Evolutionary conservation across 345 rosid genomes (phyloP).

Genomic region (Citrus reticulata): DNA sequence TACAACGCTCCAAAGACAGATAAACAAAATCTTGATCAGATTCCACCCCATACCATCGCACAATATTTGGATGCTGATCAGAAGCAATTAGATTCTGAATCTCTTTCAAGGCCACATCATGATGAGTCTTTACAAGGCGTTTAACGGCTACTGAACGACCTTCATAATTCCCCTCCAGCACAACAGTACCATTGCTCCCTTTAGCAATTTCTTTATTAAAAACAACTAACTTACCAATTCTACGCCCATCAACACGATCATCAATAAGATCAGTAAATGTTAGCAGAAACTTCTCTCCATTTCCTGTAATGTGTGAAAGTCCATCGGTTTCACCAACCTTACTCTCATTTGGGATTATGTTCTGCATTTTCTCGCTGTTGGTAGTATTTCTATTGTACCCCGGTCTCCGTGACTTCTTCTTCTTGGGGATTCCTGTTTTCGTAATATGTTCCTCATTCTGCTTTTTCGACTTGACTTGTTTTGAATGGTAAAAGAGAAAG

Average conservation of each 20-base stretch:
- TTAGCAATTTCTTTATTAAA: constrained; percentile 55
- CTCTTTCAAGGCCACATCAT: constrained; percentile 66
- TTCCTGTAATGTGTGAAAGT: constrained; percentile 24
- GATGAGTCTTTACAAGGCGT: constrained; percentile 64
- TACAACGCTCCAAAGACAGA: constrained; percentile 62
- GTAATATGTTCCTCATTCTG: constrained; percentile 29
- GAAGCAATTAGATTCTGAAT: constrained; percentile 68
- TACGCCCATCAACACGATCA: constrained; percentile 33
- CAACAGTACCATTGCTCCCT: constrained; percentile 68
- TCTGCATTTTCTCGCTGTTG: constrained; percentile 25
- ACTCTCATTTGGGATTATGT: constrained; percentile 14
- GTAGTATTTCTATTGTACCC: constrained; percentile 39
- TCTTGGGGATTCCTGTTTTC: constrained; percentile 27
- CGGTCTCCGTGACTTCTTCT: constrained; percentile 35
- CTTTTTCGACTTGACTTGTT: constrained; percentile 33
- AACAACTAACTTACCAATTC: constrained; percentile 54
- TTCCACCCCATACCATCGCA: constrained; percentile 72
- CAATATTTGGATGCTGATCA: constrained; percentile 69
- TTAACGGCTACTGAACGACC: constrained; percentile 67
- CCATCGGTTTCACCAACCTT: constrained; percentile 12
- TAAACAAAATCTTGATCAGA: constrained; percentile 64
- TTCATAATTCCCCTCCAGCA: constrained; percentile 59
- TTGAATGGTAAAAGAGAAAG: constrained; percentile 27
- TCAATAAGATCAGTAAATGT: constrained; percentile 32
- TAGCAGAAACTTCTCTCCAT: constrained; percentile 18